These are phyloP conservation scores for Danielia oregonensis DNA, from an alignment of 805 yeast species.

Conservation along the genomic window DNA sequence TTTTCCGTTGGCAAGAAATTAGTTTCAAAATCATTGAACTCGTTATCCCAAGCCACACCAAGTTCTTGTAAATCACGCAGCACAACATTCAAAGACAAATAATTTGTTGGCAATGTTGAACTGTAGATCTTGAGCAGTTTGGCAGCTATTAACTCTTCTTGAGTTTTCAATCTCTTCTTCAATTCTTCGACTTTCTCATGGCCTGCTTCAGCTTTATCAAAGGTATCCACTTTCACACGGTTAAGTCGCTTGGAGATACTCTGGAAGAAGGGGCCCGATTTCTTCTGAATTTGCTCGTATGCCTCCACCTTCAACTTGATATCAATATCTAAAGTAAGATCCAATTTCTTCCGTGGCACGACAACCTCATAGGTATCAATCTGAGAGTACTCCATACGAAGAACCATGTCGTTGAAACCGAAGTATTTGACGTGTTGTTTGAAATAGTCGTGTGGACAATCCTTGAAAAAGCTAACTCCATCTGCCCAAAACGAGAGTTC, in stretches of 20 bases:
- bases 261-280: conserved; percentile 60
- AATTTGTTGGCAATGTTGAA: conserved; percentile 56
- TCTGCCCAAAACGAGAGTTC: conserved; percentile 77
- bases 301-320: conserved; percentile 65
- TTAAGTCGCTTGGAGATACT: conserved; percentile 67
- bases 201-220: conserved; percentile 71
- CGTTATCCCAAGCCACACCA: conserved; percentile 84
- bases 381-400: conserved; percentile 70
- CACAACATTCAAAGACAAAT: conserved; percentile 65
- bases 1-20: conserved; percentile 84
- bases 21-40: conserved; percentile 75
- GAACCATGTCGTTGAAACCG: conserved; percentile 73
- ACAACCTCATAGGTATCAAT: conserved; percentile 77
- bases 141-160: conserved; percentile 42
- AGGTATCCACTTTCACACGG: conserved; percentile 72
- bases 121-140: conserved; percentile 52
- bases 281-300: conserved; percentile 48
- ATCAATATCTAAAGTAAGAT: conserved; percentile 70
- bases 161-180: conserved; percentile 48
- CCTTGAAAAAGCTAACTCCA: conserved; percentile 34
- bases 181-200: conserved; percentile 53
- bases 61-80: conserved; percentile 71
- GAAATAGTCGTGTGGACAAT: conserved; percentile 76
- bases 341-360: conserved; percentile 67
- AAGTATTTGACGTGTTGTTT: conserved; percentile 81